Evolutionary conservation across 345 rosid genomes (phyloP), one percentile per base, ranked within the genome.

Genomic region (Streptanthus diversifolius): DNA sequence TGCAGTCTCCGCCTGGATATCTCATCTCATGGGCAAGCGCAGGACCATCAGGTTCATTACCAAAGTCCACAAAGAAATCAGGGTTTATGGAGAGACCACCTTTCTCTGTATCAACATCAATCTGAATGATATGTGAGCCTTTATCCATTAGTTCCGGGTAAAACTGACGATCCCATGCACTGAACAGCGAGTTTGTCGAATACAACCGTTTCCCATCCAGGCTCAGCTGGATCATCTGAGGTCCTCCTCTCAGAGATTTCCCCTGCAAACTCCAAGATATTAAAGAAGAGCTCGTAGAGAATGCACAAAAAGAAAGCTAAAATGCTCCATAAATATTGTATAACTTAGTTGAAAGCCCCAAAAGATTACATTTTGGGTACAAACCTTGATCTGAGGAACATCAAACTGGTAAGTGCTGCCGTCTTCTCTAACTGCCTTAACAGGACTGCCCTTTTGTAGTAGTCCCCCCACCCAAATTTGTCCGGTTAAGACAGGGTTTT

Each of bases 1-100:
- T 93, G 79, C 96, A 93, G 71, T 90, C 97, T 33, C 97, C 97
- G 1, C 93, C 97, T 0, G 96, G 96, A 57, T 89, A 90, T 77
- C 98, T 84, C 96, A 90, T 87, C 77, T 93, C 96, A 36, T 93
- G 97, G 3, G 97, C 97, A 15, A 90, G 84, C 29, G 90, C 80
- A 39, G 96, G 92, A 17, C 97, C 98, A 10, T 85, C 89, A 15
- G 97, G 98, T 73, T 89, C 98, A 22, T 72, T 76, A 11, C 84
- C 86, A 10, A 93, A 93, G 85, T 90, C 93, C 24, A 93, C 96
- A 10, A 85, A 90, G 73, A 88, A 88, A 69, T 86, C 78, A 0
- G 89, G 87, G 82, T 93, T 93, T 57, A 87, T 41, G 0, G 79
- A 58, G 8, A 93, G 85, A 48, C 97, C 97, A 14, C 98, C 98